phyloP scores from a whole-genome alignment of 495 filamentous ascomycete genomes.

The Aspergillus coremiiformis region DNA sequence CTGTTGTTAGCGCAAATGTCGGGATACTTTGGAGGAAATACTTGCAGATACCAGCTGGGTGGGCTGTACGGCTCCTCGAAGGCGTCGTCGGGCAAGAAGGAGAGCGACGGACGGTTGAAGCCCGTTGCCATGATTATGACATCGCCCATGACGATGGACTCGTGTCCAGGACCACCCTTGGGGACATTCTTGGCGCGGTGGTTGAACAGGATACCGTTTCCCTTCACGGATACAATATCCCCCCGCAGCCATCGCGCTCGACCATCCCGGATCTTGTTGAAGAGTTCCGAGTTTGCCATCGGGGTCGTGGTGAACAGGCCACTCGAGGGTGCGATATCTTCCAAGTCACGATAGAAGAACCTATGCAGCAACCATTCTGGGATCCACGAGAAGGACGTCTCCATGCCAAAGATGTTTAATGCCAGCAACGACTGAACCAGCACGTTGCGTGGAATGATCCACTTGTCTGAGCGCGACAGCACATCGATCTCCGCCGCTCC shows the following conservation, averaged over 20 bases:
- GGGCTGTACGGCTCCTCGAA: conserved; percentile 66
- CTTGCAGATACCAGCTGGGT: conserved; percentile 83
- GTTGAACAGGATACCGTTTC: conserved; percentile 62
- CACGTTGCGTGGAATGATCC: conserved; percentile 79
- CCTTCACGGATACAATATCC: conserved; percentile 60
- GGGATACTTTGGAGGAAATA: conserved; percentile 58
- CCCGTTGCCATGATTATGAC: conserved; percentile 81
- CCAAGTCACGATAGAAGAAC: conserved; percentile 81
- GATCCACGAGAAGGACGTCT: conserved; percentile 68
- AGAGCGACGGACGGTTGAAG: conserved; percentile 62
- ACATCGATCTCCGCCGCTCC: conserved; percentile 63
- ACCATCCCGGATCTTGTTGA: conserved; percentile 69
- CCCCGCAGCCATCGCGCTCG: conserved; percentile 73
- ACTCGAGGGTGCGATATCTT: conserved; percentile 61
- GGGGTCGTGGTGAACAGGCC: conserved; percentile 74
- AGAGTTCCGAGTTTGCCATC: conserved; percentile 78
- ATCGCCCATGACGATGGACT: conserved; percentile 58
- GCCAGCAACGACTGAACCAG: conserved; percentile 65
- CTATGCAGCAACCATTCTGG: conserved; percentile 66
- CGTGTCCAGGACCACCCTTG: conserved; percentile 60
- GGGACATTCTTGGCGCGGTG: conserved; percentile 63
- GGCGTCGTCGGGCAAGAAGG: conserved; percentile 62
- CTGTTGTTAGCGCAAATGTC: conserved; percentile 73
- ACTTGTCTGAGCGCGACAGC: conserved; percentile 74
- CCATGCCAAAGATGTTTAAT: conserved; percentile 71